Base-by-base conservation (phyloP, 257 asterid species). In the Linderniella brevidens region DNA sequence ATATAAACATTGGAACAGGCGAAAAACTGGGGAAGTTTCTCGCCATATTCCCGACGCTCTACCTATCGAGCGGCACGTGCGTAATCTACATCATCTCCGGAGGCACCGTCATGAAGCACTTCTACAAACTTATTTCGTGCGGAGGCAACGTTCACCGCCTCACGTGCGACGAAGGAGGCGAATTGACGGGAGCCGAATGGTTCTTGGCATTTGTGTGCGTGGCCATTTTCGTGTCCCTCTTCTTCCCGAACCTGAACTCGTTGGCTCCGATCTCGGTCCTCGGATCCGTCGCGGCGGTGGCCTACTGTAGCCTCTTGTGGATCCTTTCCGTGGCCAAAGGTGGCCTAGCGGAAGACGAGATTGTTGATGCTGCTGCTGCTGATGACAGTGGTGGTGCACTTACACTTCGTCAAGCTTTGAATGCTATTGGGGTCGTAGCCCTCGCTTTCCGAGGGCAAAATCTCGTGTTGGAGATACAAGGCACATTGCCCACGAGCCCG, bases 381-480 rank as follows among this genome's bases (percentile, higher is more conserved):
- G 41, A 56, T 59, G 61, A 53, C 0, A 39, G 62, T 45, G 72
- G 90, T 1, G 68, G 63, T 11, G 39, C 73, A 2, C 69, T 57
- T 29, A 64, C 72, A 36, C 14, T 82, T 57, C 75, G 82, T 43
- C 58, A 64, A 49, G 51, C 75, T 48, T 58, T 86, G 46, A 86
- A 82, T 13, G 92, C 94, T 50, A 74, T 86, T 48, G 94, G 94
- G 40, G 67, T 86, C 16, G 57, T 86, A 49, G 94, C 92, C 19
- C 79, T 82, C 57, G 84, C 94, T 38, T 86, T 86, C 53, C 66
- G 93, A 54, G 96, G 96, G 20, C 96, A 86, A 63, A 86, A 86
- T 53, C 84, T 86, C 58, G 80, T 75, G 19, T 48, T 86, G 1
- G 96, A 86, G 51, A 82, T 86, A 17, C 96, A 86, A 94, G 93